These are phyloP conservation scores for Solanum hybrid DNA, from an alignment of 305 asterid genomes.

Conservation along the genomic window DNA sequence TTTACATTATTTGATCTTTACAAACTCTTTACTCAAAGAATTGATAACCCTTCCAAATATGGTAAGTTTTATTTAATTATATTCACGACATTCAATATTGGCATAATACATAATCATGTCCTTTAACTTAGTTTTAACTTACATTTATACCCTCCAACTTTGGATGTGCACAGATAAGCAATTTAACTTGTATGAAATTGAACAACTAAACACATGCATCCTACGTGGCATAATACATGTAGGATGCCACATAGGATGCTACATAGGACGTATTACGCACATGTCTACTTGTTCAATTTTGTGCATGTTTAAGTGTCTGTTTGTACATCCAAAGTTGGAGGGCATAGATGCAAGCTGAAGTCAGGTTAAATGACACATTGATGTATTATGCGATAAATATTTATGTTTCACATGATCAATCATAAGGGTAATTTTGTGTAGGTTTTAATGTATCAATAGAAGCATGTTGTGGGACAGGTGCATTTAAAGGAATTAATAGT, in stretches of 20 bases:
- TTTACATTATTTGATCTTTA: conserved; percentile 45
- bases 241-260: too few relatives aligned
- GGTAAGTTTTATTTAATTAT: conserved; percentile 20
- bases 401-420: not conserved
- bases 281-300: not conserved
- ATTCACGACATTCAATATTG: not conserved
- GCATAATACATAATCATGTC: too few relatives aligned
- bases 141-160: too few relatives aligned
- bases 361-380: too few relatives aligned
- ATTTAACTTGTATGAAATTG: too few relatives aligned
- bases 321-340: not conserved
- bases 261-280: too few relatives aligned
- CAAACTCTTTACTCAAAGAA: conserved; percentile 24
- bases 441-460: conserved; percentile 15
- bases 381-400: too few relatives aligned
- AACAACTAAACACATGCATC: not conserved
- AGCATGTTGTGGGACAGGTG: conserved; percentile 25
- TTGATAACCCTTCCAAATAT: conserved; percentile 30
- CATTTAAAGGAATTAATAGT: conserved; percentile 3
- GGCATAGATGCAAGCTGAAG: too few relatives aligned
- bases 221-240: too few relatives aligned
- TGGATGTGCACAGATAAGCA: not conserved
- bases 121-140: too few relatives aligned
- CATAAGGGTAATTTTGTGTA: not conserved
- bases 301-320: not conserved